Evolutionary conservation across 805 yeast species (phyloP), one percentile per base, ranked within the genome.

Genomic region (Candida takata): DNA sequence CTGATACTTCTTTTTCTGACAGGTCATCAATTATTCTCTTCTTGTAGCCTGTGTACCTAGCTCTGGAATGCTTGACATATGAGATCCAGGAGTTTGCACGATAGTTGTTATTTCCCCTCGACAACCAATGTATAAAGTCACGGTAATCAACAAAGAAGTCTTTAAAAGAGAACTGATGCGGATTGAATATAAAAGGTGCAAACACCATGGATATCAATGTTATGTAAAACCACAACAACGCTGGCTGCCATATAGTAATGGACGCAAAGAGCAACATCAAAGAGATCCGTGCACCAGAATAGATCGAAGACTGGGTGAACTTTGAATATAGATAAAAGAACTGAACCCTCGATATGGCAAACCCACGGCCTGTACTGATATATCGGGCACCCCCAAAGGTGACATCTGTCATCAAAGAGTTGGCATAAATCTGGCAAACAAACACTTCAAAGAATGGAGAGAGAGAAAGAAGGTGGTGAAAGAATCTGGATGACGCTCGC

Each of bases 381-480:
- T 90, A 90, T 36, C 77, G 71, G 2, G 97, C 97, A 31, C 95
- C 95, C 4, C 97, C 97, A 61, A 83, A 80, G 1, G 87, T 70
- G 33, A 90, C 66, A 58, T 88, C 92, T 34, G 75, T 74, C 31
- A 75, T 61, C 47, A 90, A 64, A 1, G 96, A 72, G 48, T 76
- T 74, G 4, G 97, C 84, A 56, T 90, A 90, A 8, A 88, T 81
- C 59, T 88, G 96, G 57, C 97, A 86, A 8, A 85, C 95, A 61
- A 90, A 87, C 6, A 90, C 97, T 57, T 90, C 97, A 61, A 90
- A 90, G 36, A 88, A 61, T 3, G 97, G 97, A 3, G 97, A 83
- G 40, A 88, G 58, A 0, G 96, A 87, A 23, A 74, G 54, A 38
- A 90, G 67, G 51, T 90, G 97, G 55, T 72, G 74, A n/a, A 72